Evolutionary conservation across 1,139 yeast genomes (phyloP).

Genomic region (Scheffersomyces insectosa): DNA sequence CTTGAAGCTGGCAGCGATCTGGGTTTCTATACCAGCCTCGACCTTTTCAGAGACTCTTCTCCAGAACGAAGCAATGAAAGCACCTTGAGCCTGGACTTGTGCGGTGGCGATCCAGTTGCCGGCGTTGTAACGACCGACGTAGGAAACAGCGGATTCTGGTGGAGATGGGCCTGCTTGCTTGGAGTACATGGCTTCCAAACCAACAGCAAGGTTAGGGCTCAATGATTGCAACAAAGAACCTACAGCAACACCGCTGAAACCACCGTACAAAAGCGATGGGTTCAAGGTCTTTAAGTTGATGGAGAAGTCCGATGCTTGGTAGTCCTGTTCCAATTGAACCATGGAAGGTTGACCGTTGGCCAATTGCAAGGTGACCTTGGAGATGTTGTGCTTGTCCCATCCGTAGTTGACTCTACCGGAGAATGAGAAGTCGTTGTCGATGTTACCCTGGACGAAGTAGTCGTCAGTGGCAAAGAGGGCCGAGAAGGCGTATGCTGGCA

Average conservation of each 20-base stretch:
- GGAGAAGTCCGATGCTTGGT: constrained; percentile 85
- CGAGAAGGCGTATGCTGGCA: constrained; percentile 91
- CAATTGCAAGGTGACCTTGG: constrained; percentile 87
- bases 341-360: constrained; percentile 89
- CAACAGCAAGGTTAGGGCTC: constrained; percentile 80
- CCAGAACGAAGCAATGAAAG: constrained; percentile 88
- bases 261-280: constrained; percentile 76
- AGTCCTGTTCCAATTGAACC: constrained; percentile 96
- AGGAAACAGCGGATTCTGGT: constrained; percentile 90
- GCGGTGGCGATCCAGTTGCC: constrained; percentile 93
- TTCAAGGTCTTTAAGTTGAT: constrained; percentile 87
- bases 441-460: constrained; percentile 84
- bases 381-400: constrained; percentile 77
- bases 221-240: constrained; percentile 89
- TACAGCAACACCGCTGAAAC: constrained; percentile 87
- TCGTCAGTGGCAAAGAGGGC: constrained; percentile 89
- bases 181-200: constrained; percentile 91
- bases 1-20: constrained; percentile 73
- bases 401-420: constrained; percentile 92
- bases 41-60: constrained; percentile 88
- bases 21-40: constrained; percentile 96
- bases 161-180: constrained; percentile 73
- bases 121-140: constrained; percentile 86
- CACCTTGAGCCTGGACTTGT: constrained; percentile 92
- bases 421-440: constrained; percentile 83